Evolutionary conservation across 2,329 filamentous ascomycete species (phyloP), one percentile per base, ranked within the genome.

Genomic region (Lachnellula subtilissima): DNA sequence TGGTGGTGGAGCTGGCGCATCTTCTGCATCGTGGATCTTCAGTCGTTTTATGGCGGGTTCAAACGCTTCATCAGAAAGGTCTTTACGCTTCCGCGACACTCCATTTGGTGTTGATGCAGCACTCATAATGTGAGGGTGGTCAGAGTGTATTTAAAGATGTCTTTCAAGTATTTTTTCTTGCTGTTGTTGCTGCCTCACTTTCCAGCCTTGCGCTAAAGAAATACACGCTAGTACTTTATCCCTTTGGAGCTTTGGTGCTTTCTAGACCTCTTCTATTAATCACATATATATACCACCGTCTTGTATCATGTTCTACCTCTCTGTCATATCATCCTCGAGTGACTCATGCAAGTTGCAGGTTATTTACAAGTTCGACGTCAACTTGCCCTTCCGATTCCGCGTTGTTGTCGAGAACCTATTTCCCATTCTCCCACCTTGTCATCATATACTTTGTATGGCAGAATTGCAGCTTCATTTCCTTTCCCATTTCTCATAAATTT

Each of bases 1-100:
- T 5, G 61, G 61, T 4, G 63, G 64, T 6, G 58, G 64, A 3
- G 63, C 63, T 8, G 58, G 63, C 19, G 45, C 36, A n/a, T 35
- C 11, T 53, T 56, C 45, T 7, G 50, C n/a, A 19, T 54, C 55
- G 39, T 57, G 47, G 15, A 57, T 48, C 23, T 37, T 52, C 35
- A 57, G 23, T 42, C 55, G 37, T 28, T 57, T 57, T 15, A 57
- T 51, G 3, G 55, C 55, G 7, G 55, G 55, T 25, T 48, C 48
- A 19, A 54, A 22, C 4, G 8, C 15, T 35, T 53, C 55, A 43
- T 54, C 55, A 6, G 51, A 50, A 12, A 57, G 47, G n/a, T 57
- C 55, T 28, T 57, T 57, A 2, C 55, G 55, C 42, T 57, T 57
- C 22, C 55, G 51, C 50, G 55, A 57, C 32, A 39, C 23, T n/a